These are phyloP conservation scores for Crithidia acanthocephali DNA, from an alignment of 208 protist species.

Conservation along the genomic window DNA sequence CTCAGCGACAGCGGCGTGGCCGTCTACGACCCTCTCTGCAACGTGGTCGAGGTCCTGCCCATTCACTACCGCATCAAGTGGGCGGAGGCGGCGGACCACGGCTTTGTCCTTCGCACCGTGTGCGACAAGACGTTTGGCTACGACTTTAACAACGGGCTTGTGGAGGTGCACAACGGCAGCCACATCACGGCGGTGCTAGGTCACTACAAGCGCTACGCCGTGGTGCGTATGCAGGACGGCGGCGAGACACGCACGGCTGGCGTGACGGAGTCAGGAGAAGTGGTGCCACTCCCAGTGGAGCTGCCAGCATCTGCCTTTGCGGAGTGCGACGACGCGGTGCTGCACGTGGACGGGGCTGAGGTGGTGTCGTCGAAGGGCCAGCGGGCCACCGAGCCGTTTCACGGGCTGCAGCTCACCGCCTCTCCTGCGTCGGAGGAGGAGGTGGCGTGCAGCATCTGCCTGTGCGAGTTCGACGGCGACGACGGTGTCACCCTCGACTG, in stretches of 20 bases:
- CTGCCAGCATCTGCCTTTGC: constrained; percentile 13
- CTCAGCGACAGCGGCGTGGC: constrained; percentile 34
- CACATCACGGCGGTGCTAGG: constrained; percentile 38
- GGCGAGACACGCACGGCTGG: constrained; percentile 16
- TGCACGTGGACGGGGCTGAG: constrained; percentile 13
- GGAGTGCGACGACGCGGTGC: constrained; percentile 25
- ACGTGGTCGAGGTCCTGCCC: constrained; percentile 48
- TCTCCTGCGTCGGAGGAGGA: constrained; percentile 34
- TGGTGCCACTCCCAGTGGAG: constrained; percentile 18
- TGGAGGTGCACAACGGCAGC: constrained; percentile 25
- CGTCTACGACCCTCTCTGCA: constrained; percentile 64
- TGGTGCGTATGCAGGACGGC: constrained; percentile 23
- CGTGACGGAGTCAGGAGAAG: constrained; percentile 32
- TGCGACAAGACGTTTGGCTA: constrained; percentile 53
- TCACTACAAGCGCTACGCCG: constrained; percentile 43
- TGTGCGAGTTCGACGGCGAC: constrained; percentile 79
- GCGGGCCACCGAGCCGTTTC: constrained; percentile 1
- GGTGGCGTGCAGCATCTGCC: constrained; percentile 72
- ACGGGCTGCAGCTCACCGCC: constrained; percentile 17
- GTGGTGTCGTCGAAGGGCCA: constrained; percentile 25
- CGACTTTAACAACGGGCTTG: constrained; percentile 71
- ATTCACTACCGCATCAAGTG: constrained; percentile 38
- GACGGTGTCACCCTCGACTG: constrained; percentile 84
- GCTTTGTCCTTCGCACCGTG: constrained; percentile 66
- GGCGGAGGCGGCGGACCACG: constrained; percentile 60